Percentiles rank a stretch among this genome's conserved stretches.
Conservation (phyloP, 805 yeast genomes). For the Candida sithepensis region DNA sequence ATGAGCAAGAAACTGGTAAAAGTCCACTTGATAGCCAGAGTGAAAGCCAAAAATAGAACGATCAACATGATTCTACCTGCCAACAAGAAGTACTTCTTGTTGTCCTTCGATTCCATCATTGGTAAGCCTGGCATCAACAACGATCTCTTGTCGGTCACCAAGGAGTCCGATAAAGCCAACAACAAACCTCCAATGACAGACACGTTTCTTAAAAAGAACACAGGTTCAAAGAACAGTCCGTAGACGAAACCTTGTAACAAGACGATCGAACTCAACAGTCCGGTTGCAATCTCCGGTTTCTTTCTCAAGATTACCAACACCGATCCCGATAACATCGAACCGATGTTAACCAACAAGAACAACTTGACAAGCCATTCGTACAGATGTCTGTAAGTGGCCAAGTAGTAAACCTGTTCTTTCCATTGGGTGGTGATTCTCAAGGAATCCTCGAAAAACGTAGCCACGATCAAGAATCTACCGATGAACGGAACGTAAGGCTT, state of each 20-base stretch:
- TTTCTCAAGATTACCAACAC: slow-evolving; percentile 66
- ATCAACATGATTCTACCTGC: slow-evolving; percentile 88
- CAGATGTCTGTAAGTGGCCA: slow-evolving; percentile 73
- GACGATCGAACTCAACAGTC: slow-evolving; percentile 65
- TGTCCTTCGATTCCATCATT: slow-evolving; percentile 65
- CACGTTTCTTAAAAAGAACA: slow-evolving; percentile 80
- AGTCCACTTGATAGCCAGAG: slow-evolving; percentile 72
- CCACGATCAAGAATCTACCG: slow-evolving; percentile 87
- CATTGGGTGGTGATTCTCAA: slow-evolving; percentile 81
- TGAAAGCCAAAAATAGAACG: slow-evolving; percentile 79
- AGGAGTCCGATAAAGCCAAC: slow-evolving; percentile 80
- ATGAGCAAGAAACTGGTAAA: slow-evolving; percentile 60
- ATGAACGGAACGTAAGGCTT: slow-evolving; percentile 81
- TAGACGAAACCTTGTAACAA: slow-evolving; percentile 81
- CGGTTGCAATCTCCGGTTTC: slow-evolving; percentile 66
- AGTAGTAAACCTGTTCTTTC: slow-evolving; percentile 84
- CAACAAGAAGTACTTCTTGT: slow-evolving; percentile 74
- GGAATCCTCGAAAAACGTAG: slow-evolving; percentile 90
- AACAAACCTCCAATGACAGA: slow-evolving; percentile 90
- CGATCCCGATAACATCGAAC: slow-evolving; percentile 72
- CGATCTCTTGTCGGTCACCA: slow-evolving; percentile 70
- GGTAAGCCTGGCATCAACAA: slow-evolving; percentile 74
- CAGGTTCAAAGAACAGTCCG: slow-evolving; percentile 78
- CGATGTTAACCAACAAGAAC: slow-evolving; percentile 62
- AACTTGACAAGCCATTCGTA: slow-evolving; percentile 74